Evolutionary conservation across 129 eudicot genomes (phyloP), one percentile per base, ranked within the genome.

Genomic region (Dittrichia graveolens): DNA sequence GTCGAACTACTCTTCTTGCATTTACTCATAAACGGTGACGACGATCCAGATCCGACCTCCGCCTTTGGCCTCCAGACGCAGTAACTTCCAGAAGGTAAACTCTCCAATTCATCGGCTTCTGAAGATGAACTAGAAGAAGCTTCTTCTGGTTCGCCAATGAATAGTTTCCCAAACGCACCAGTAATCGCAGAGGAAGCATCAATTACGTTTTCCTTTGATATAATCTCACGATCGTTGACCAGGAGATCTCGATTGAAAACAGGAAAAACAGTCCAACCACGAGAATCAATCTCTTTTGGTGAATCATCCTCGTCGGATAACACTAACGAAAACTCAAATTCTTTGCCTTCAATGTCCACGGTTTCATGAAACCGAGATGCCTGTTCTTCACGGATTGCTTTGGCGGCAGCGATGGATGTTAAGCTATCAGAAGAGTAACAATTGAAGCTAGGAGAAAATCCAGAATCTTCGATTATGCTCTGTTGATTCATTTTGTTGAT

Each of bases 1-100:
- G 96, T 90, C 0, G 91, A 90, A 19, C 67, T 85, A 81, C 94
- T 90, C 84, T 90, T 90, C 66, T 81, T 87, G 44, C 89, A 67
- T 40, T 48, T 59, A 9, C 18, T 64, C 44, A 65, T 67, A 14
- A 75, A 82, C 10, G 73, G 48, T 10, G 73, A 68, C 31, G 31
- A 24, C 31, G 31, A 24, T 24, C 31, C 31, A 7, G 85, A 72
- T 5, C 63, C 10, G 9, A 58, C 75, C 7, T 67, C 79, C 7
- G 13, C 9, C n/a, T 78, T 85, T 4, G 89, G 91, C 75, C 69
- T 80, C 91, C 95, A 88, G 1, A 88, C 85, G 58, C 95, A 88
- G 83, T 76, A 88, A 6, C 80, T 68, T 5, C 83, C 83, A 7
- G 83, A 55, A 24, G 82, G 79, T 63, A 82, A 3, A 5, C 65